Evolutionary conservation across 495 filamentous ascomycete genomes (phyloP), one percentile per base, ranked within the genome.

Genomic region (Penicillium nucicola): DNA sequence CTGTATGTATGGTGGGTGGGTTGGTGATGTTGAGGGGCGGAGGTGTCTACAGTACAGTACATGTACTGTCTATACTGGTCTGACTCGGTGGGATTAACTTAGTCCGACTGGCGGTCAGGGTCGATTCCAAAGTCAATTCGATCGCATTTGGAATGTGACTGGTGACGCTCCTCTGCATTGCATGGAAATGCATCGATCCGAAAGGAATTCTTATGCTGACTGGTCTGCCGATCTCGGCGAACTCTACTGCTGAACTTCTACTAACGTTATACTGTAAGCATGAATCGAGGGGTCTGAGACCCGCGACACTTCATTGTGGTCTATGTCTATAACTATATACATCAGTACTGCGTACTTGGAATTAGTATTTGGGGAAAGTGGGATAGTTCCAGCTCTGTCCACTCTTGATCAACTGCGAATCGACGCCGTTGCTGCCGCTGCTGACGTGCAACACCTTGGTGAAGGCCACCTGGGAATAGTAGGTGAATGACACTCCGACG

Each of bases 371-470:
- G 5, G 67, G 63, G 38, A 66, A 70, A 31, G 59, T 58, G 13
- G 54, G 44, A 44, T 39, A 65, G 8, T 50, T 42, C 56, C 57
- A 70, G 4, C 11, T 37, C 45, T 57, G 50, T 5, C 57, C 62
- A 8, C 45, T 46, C 2, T 19, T 28, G 20, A 70, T 64, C 25
- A 70, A 34, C 20, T 50, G 53, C 56, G 56, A 48, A 53, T 77
- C 72, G 20, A 74, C 42, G 8, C 69, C 65, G 10, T 63, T 40
- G 5, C 31, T 43, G 0, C 74, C 72, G 11, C 60, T 59, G 47
- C 54, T 66, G 5, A 75, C 62, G 49, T 67, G 69, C 42, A 77
- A 48, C 13, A 72, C 58, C 55, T 75, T 75, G 5, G 71, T 66
- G 36, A 70, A 74, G 2, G 58, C 52, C 1, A 55, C 58, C n/a